Evolutionary conservation across 169 alveolate species (phyloP), one percentile per base, ranked within the genome.

Genomic region (Theileria annulata): DNA sequence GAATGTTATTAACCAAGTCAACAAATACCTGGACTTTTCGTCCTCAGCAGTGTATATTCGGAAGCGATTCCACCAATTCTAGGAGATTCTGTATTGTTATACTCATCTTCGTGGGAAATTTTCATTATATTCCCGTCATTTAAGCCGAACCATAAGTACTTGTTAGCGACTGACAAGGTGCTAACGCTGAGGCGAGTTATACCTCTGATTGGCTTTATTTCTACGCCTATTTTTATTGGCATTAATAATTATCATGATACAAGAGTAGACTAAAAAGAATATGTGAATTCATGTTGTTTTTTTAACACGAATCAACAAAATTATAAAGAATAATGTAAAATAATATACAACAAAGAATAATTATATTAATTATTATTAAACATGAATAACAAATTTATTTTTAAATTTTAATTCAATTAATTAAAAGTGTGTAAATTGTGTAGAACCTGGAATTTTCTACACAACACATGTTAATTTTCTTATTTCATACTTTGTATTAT

Each of bases 91-190:
- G 51, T 12, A 21, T 47, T 71, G 28, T 17, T 35, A 71, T 71
- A 71, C 9, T 71, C 79, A 30, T 66, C 77, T 6, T 70, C 79
- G 63, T 58, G 69, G 0, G 75, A 13, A 35, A 58, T 47, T 28
- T 79, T 58, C 75, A 74, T 47, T 15, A 82, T 71, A 17, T 74
- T 78, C 15, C 90, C 90, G 23, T 84, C 87, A 74, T 62, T 37
- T 0, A 84, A 68, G 12, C 90, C 90, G 19, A 84, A 77, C 90
- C 90, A 84, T 63, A 84, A 23, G 13, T 49, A 77, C 74, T 63
- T 76, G 59, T 84, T 84, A 19, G 90, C 75, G 5, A 60, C 73
- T 15, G 84, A 72, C 17, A 82, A 23, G 42, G 85, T 33, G 30
- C 70, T 75, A 19, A 71, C 71, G 28, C 62, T 47, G 71, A 76